phyloP scores from a whole-genome alignment of 768 basidiomycete genomes.

The Kwoniella heveanensis region DNA sequence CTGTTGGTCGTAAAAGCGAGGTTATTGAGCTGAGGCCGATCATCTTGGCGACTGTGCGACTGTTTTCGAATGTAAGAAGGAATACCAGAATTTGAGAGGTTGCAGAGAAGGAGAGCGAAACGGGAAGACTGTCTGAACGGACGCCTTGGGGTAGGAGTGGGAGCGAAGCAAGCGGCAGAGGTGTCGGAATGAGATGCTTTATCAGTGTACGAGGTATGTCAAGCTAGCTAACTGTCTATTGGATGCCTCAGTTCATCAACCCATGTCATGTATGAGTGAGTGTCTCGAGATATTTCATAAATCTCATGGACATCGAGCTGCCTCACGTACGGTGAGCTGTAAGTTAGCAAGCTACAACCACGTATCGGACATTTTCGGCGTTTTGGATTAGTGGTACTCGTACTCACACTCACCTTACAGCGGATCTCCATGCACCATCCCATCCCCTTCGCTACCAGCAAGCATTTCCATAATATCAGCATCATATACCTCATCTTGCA shows the following conservation, averaged over 20 bases:
- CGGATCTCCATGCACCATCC: no score
- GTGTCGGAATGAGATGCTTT: no score
- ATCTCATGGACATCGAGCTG: not conserved
- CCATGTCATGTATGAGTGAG: not conserved
- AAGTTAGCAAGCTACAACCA: slow-evolving; percentile 16
- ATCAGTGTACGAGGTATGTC: no score
- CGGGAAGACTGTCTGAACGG: no score
- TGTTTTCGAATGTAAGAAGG: no score
- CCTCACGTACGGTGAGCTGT: not conserved
- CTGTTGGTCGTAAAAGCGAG: slow-evolving; percentile 27
- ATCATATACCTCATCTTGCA: slow-evolving; percentile 1
- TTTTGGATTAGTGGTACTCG: slow-evolving; percentile 18
- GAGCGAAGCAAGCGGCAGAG: no score
- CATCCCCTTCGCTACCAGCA: no score
- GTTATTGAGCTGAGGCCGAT: slow-evolving; percentile 16
- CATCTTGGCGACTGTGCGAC: slow-evolving; percentile 8
- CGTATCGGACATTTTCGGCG: slow-evolving; percentile 28
- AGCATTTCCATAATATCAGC: not conserved
- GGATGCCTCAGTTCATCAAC: no score
- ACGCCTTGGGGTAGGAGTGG: no score
- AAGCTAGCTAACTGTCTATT: no score
- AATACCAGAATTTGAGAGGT: no score
- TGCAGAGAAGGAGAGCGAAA: no score
- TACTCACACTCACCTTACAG: not conserved
- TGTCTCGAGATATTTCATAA: slow-evolving; percentile 3